A percentile compares a stretch with the other conserved stretches of the same genome.
Conservation (phyloP, 441 rosid species). For the Bocquillonia castaneifolia region DNA sequence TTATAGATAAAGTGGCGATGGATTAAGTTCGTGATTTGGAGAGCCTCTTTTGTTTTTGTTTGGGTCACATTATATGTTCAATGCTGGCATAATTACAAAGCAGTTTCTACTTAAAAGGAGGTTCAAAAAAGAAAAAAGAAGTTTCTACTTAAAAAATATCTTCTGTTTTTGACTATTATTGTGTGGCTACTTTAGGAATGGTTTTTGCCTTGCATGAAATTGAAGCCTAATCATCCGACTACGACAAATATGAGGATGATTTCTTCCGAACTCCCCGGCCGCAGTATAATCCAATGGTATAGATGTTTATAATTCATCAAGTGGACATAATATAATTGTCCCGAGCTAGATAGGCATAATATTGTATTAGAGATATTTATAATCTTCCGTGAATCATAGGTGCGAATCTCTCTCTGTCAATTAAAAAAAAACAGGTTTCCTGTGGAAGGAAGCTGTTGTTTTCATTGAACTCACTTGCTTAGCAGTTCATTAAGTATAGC, state of each 20-base stretch:
- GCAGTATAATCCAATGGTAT: too few relatives aligned
- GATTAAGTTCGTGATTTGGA: constrained; percentile 25
- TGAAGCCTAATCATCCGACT: neutral
- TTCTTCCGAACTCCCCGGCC: neutral
- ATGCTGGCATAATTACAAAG: constrained; percentile 8
- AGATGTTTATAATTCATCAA: too few relatives aligned
- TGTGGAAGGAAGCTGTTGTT: neutral
- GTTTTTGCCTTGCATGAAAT: neutral
- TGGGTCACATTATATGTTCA: neutral
- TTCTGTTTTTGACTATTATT: neutral
- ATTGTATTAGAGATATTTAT: too few relatives aligned
- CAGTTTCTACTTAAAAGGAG: neutral
- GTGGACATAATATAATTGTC: too few relatives aligned
- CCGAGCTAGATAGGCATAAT: too few relatives aligned
- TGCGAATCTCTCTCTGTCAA: neutral
- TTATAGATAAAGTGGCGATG: constrained; percentile 14
- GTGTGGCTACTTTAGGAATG: neutral
- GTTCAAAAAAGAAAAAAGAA: too few relatives aligned
- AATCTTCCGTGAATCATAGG: too few relatives aligned
- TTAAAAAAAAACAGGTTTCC: neutral
- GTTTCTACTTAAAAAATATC: too few relatives aligned
- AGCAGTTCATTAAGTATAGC: too few relatives aligned
- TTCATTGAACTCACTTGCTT: neutral
- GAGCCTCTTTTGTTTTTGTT: constrained; percentile 11
- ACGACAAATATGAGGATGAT: neutral